Base-by-base conservation (phyloP, 2,329 filamentous ascomycete genomes). In the Trichoderma breve region DNA sequence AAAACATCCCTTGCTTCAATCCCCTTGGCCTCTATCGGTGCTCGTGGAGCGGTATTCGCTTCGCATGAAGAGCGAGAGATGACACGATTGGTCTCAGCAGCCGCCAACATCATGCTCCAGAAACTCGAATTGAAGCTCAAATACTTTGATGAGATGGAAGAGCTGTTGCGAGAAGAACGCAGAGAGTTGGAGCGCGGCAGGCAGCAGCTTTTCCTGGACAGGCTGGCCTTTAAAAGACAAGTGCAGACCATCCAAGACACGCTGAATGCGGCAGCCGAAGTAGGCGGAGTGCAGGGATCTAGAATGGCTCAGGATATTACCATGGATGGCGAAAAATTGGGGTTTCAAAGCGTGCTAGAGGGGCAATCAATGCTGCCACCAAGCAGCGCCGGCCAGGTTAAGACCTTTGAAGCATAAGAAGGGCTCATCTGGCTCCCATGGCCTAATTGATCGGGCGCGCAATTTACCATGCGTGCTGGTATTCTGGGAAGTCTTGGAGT, bases 41-140 rank as follows among this genome's bases (percentile, higher is more conserved):
- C 93, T 2, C 93, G 96, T 73, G 90, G 95, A 2, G 92, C 93
- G 8, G 96, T 92, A 4, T 90, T 99, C 39, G 95, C 95, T 32
- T 98, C 95, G 3, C 94, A 98, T 77, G 95, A 98, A 81, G 96
- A 99, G 82, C 93, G 97, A 72, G 94, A 98, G 82, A 96, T 98
- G 89, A 97, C 95, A 24, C 92, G 94, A 18, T 89, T 98, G 61
- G 93, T 99, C 11, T 95, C 94, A 3, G 92, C 94, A 6, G 94
- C 94, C 0, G 93, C 97, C 67, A 99, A 99, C 79, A 87, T 97
- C 14, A 95, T 93, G n/a, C 86, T 98, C 39, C 92, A 97, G 79
- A 99, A 99, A 83, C 90, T 98, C 74, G 94, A 98, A 82, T 86
- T 98, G 77, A 99, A 99, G 83, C 87, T 99, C 73, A 91, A 94